Conservation (phyloP, 2,329 filamentous ascomycete species). For the Xylariaceae sp. region DNA sequence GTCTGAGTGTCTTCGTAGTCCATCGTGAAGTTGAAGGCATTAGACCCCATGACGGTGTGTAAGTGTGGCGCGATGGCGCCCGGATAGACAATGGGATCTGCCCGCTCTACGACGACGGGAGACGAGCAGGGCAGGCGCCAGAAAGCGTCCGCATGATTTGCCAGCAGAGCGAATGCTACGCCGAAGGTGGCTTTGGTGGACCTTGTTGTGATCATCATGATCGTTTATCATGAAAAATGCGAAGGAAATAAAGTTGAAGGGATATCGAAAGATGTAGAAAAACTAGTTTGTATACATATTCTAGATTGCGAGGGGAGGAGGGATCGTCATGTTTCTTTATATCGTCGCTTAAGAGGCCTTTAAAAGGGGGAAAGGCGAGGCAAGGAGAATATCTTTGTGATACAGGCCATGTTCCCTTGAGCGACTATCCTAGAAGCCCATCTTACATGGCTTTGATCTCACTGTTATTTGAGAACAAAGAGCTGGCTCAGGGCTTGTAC, state of each 20-base stretch:
- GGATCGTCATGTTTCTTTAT: background rate
- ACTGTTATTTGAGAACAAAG: too few relatives aligned
- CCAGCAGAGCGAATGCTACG: conserved; percentile 13
- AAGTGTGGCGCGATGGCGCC: conserved; percentile 52
- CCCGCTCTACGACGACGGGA: conserved; percentile 37
- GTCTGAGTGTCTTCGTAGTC: conserved; percentile 47
- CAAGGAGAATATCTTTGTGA: too few relatives aligned
- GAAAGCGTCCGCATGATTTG: conserved; percentile 22
- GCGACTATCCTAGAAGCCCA: too few relatives aligned
- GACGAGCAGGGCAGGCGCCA: conserved; percentile 24
- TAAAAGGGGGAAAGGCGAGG: too few relatives aligned
- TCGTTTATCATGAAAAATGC: too few relatives aligned
- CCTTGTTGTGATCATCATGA: conserved; percentile 8
- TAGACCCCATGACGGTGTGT: conserved; percentile 61
- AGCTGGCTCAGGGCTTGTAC: too few relatives aligned
- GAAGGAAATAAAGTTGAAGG: too few relatives aligned
- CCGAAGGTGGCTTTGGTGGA: conserved; percentile 10
- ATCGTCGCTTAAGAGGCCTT: too few relatives aligned
- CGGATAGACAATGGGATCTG: conserved; percentile 58
- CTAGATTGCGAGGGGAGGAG: background rate
- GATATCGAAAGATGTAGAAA: background rate
- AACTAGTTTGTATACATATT: too few relatives aligned
- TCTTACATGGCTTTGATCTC: too few relatives aligned
- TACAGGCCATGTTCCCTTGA: too few relatives aligned
- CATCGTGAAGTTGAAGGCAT: conserved; percentile 54